These are phyloP conservation scores for Stephania yunnanensis DNA, from an alignment of 164 flowering plant species.

Conservation along the genomic window DNA sequence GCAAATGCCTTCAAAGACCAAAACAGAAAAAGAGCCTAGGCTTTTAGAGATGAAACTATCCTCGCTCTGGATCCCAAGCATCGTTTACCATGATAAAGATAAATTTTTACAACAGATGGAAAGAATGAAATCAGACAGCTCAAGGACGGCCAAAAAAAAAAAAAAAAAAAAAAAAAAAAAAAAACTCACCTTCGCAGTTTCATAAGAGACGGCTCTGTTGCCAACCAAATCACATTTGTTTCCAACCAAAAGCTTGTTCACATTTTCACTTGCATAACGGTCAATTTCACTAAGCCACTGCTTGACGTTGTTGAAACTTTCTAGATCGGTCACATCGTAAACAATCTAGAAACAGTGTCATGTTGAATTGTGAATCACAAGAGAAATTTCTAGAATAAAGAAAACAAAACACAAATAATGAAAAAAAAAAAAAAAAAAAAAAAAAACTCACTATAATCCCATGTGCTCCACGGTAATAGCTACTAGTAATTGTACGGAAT, in stretches of 20 bases:
- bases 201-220: slow-evolving; percentile 30
- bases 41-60: not conserved
- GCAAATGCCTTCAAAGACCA: slow-evolving; percentile 27
- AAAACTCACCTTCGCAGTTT: slow-evolving; percentile 28
- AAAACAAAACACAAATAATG: too few relatives aligned
- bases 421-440: not conserved
- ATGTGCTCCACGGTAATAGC: slow-evolving; percentile 88
- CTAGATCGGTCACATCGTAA: slow-evolving; percentile 34
- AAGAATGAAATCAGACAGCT: not conserved
- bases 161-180: not conserved
- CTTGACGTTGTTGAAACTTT: slow-evolving; percentile 36
- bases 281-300: slow-evolving; percentile 37
- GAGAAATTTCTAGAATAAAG: not conserved
- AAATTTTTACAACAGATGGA: not conserved
- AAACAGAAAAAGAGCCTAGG: not conserved
- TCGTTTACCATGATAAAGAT: not conserved
- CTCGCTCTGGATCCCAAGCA: not conserved
- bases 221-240: slow-evolving; percentile 33
- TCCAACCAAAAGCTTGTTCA: slow-evolving; percentile 37
- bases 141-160: not conserved
- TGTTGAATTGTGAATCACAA: not conserved
- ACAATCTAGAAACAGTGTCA: slow-evolving; percentile 20
- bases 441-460: slow-evolving; percentile 64
- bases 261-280: slow-evolving; percentile 35
- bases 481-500: slow-evolving; percentile 77